Percentiles rank a stretch among this genome's conserved stretches.
These are phyloP conservation scores for Paramecium sexaurelia DNA, from an alignment of 73 alveolate genomes.

Conservation along the genomic window DNA sequence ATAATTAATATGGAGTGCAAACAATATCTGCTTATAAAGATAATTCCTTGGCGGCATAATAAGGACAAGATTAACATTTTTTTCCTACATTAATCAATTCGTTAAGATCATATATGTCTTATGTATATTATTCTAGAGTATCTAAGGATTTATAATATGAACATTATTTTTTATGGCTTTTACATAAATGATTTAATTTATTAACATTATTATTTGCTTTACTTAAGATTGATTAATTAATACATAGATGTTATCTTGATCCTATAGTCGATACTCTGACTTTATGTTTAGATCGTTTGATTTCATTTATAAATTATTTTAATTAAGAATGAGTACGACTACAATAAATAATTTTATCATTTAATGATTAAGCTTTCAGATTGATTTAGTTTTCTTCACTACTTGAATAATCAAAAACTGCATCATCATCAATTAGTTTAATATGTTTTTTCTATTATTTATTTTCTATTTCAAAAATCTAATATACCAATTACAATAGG, in stretches of 20 bases:
- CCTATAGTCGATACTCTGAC: neutral
- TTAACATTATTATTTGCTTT: neutral
- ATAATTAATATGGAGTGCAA: slow-evolving; percentile 18
- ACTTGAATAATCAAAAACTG: neutral
- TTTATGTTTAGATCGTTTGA: neutral
- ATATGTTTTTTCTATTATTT: neutral
- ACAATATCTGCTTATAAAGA: neutral
- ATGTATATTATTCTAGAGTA: slow-evolving; percentile 46
- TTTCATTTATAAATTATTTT: neutral
- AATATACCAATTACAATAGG: neutral
- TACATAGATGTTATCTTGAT: neutral
- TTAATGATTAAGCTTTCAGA: neutral
- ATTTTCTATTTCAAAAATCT: neutral
- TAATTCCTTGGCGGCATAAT: slow-evolving; percentile 68
- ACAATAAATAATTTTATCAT: slow-evolving; percentile 60
- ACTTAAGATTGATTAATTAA: neutral
- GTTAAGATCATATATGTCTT: slow-evolving; percentile 72
- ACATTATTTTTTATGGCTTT: neutral
- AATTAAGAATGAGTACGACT: slow-evolving; percentile 56
- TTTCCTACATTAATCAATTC: slow-evolving; percentile 70
- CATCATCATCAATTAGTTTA: neutral
- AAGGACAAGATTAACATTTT: slow-evolving; percentile 72
- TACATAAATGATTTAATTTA: slow-evolving; percentile 38
- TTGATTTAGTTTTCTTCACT: neutral
- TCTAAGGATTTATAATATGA: neutral